Evolutionary conservation across 2,329 filamentous ascomycete genomes (phyloP).

Genomic region (Monilinia laxa): DNA sequence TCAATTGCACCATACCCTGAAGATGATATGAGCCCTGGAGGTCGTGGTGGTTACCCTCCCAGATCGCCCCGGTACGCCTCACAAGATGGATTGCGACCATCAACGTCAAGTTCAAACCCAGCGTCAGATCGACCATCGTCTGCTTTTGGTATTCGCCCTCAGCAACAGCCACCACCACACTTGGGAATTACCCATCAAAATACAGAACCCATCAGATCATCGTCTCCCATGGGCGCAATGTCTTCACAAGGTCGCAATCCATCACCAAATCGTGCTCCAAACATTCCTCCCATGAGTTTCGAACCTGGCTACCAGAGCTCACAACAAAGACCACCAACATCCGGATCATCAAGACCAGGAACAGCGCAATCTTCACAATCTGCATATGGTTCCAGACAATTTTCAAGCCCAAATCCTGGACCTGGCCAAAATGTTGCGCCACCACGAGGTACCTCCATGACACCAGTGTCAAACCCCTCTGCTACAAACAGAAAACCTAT

Average conservation of each 20-base stretch:
- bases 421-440: constrained; percentile 29
- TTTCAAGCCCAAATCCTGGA: neutral
- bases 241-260: constrained; percentile 42
- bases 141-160: constrained; percentile 52
- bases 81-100: constrained; percentile 35
- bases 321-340: constrained; percentile 22
- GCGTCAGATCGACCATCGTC: constrained; percentile 44
- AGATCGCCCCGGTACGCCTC: constrained; percentile 47
- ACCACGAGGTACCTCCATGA: constrained; percentile 33
- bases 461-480: constrained; percentile 7
- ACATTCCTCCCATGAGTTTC: constrained; percentile 20
- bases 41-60: constrained; percentile 11
- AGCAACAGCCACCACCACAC: constrained; percentile 22
- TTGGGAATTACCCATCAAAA: constrained; percentile 24
- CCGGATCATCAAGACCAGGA: constrained; percentile 15
- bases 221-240: constrained; percentile 50
- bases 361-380: constrained; percentile 21
- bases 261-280: constrained; percentile 14
- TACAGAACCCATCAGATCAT: constrained; percentile 42
- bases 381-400: constrained; percentile 1
- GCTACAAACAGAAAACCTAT: neutral
- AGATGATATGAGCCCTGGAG: constrained; percentile 51
- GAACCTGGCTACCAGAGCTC: constrained; percentile 23
- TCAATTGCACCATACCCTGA: constrained; percentile 66
- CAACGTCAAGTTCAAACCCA: constrained; percentile 46